Percentiles rank a stretch among this genome's conserved stretches.
These are phyloP conservation scores for Rhizopogon vesiculosus DNA, from an alignment of 768 basidiomycete species.

Conservation along the genomic window DNA sequence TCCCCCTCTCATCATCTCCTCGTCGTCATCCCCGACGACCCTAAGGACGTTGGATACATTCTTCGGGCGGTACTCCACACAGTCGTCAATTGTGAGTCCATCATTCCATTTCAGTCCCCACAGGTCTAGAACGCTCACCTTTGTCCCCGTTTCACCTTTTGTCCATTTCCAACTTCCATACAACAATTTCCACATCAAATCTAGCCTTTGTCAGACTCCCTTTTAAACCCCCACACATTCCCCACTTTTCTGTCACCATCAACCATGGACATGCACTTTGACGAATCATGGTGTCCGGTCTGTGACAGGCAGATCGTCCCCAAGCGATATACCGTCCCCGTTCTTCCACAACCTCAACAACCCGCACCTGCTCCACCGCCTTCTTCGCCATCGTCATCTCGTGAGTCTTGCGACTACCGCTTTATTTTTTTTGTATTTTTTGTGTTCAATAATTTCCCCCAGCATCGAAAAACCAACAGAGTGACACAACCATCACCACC, in stretches of 20 bases:
- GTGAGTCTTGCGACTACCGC: conserved; percentile 25
- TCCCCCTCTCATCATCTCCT: conserved; percentile 21
- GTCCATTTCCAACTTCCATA: background rate
- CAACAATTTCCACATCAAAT: conserved; percentile 1
- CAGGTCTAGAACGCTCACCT: background rate
- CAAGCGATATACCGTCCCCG: conserved; percentile 57
- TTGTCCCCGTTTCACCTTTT: conserved; percentile 16
- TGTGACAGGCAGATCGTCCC: conserved; percentile 78
- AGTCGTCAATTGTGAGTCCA: conserved; percentile 8
- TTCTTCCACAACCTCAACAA: conserved; percentile 22
- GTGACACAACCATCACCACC: conserved; percentile 9
- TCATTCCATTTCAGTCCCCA: conserved; percentile 8
- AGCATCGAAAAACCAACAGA: conserved; percentile 26
- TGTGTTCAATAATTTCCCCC: background rate
- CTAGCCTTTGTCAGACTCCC: background rate
- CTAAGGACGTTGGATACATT: background rate
- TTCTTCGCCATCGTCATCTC: conserved; percentile 34
- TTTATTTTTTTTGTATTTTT: background rate
- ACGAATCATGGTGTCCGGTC: conserved; percentile 76
- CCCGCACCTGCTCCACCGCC: conserved; percentile 27
- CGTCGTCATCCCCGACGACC: background rate
- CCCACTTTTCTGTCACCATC: conserved; percentile 3
- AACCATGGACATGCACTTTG: conserved; percentile 39
- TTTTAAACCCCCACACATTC: conserved; percentile 7
- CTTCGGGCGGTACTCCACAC: background rate